Conservation (phyloP, 371 early-diverging fungal genomes). For the Mortierella polycephala region DNA sequence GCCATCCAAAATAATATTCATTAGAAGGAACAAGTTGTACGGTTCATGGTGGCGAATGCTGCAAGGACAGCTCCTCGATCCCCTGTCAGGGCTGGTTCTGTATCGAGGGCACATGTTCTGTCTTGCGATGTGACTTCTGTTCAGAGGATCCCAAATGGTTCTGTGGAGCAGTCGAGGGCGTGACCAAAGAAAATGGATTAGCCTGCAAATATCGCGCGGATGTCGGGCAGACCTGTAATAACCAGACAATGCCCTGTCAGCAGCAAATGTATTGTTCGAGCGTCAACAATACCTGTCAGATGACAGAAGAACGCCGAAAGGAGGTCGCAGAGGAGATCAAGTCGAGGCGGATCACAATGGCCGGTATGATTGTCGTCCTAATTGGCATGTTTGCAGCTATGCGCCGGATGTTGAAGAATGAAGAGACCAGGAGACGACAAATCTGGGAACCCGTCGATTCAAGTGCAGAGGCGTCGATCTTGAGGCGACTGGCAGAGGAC, state of each 20-base stretch:
- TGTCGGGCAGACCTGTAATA: slow-evolving; percentile 27
- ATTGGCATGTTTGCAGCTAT: slow-evolving; percentile 52
- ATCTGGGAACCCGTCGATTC: slow-evolving; percentile 55
- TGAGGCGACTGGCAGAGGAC: slow-evolving; percentile 47
- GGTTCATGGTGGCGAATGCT: slow-evolving; percentile 40
- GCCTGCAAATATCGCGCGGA: slow-evolving; percentile 42
- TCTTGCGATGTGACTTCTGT: slow-evolving; percentile 31
- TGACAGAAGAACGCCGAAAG: slow-evolving; percentile 26
- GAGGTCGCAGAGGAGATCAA: slow-evolving; percentile 39
- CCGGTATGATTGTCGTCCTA: slow-evolving; percentile 49
- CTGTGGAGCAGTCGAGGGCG: slow-evolving; percentile 49
- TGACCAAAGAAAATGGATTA: slow-evolving; percentile 22
- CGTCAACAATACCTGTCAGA: slow-evolving; percentile 47
- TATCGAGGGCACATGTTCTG: slow-evolving; percentile 24
- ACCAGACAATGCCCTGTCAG: slow-evolving; percentile 45
- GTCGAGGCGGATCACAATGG: slow-evolving; percentile 46
- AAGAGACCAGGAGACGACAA: slow-evolving; percentile 46
- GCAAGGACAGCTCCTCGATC: slow-evolving; percentile 28
- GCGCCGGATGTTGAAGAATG: slow-evolving; percentile 53
- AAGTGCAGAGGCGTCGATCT: slow-evolving; percentile 50
- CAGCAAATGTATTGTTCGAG: slow-evolving; percentile 15
- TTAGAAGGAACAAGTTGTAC: slow-evolving; percentile 24
- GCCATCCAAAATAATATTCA: neutral
- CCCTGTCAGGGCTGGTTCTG: slow-evolving; percentile 55
- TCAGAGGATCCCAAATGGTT: slow-evolving; percentile 41